phyloP scores from a whole-genome alignment of 148 eudicot genomes.

The Rhododendron griersonianum region DNA sequence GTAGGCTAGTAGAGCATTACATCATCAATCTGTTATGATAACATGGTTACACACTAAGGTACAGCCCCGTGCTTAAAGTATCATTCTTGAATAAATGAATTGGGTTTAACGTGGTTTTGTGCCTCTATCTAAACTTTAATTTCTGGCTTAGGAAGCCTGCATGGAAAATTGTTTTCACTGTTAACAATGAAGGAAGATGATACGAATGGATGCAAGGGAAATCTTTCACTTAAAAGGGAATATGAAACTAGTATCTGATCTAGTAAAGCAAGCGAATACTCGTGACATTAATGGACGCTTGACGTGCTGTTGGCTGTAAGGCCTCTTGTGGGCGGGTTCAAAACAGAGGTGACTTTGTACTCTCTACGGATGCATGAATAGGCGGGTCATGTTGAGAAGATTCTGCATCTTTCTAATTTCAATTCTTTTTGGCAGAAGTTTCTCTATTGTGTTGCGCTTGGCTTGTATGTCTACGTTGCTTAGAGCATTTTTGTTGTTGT shows the following conservation, averaged over 20 bases:
- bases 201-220: background rate
- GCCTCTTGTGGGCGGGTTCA: background rate
- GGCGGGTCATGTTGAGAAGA: background rate
- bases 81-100: background rate
- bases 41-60: background rate
- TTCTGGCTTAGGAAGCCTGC: background rate
- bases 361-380: no score
- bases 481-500: constrained; percentile 1
- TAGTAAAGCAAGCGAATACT: background rate
- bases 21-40: background rate
- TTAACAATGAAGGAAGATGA: background rate
- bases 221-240: background rate
- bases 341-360: no score
- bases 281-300: background rate
- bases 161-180: background rate
- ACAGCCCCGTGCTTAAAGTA: no score
- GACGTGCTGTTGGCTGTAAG: background rate
- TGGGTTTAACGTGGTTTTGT: background rate
- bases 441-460: background rate
- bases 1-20: background rate
- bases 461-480: background rate
- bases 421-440: background rate
- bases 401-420: background rate
- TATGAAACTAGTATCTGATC: background rate
- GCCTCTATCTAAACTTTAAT: background rate